These are phyloP conservation scores for Fusarium concolor DNA, from an alignment of 2,329 filamentous ascomycete species.

Conservation along the genomic window DNA sequence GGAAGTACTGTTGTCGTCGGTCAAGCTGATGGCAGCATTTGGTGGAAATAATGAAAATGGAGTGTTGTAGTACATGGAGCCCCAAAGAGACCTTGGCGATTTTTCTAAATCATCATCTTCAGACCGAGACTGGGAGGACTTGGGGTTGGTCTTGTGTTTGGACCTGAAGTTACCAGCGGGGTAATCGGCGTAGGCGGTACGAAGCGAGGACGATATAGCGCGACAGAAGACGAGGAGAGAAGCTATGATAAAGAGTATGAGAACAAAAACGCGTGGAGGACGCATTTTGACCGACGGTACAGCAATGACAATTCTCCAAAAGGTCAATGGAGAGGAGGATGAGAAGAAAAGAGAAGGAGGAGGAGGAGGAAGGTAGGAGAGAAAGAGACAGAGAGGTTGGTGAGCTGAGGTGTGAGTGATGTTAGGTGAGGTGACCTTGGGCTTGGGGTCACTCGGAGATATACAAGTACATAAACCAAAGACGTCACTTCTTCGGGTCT, in stretches of 20 bases:
- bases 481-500: conserved; percentile 38
- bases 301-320: conserved; percentile 13
- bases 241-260: conserved; percentile 65
- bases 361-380: conserved; percentile 1
- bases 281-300: conserved; percentile 58
- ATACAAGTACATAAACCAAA: conserved; percentile 32
- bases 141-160: conserved; percentile 25
- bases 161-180: conserved; percentile 44
- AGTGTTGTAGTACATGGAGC: conserved; percentile 76
- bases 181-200: conserved; percentile 45
- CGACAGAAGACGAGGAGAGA: conserved; percentile 68
- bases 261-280: conserved; percentile 64
- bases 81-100: conserved; percentile 47
- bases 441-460: conserved; percentile 36
- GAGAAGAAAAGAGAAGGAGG: conserved; percentile 5
- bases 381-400: conserved; percentile 15
- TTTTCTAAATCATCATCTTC: conserved; percentile 20
- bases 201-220: conserved; percentile 57
- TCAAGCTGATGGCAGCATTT: conserved; percentile 94
- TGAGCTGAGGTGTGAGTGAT: conserved; percentile 13
- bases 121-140: conserved; percentile 20
- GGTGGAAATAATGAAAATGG: conserved; percentile 93
- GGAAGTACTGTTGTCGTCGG: conserved; percentile 97
- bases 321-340: conserved; percentile 6
- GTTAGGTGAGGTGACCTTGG: conserved; percentile 41